These are phyloP conservation scores for Immersiella caudata DNA, from an alignment of 495 filamentous ascomycete genomes.

Conservation along the genomic window DNA sequence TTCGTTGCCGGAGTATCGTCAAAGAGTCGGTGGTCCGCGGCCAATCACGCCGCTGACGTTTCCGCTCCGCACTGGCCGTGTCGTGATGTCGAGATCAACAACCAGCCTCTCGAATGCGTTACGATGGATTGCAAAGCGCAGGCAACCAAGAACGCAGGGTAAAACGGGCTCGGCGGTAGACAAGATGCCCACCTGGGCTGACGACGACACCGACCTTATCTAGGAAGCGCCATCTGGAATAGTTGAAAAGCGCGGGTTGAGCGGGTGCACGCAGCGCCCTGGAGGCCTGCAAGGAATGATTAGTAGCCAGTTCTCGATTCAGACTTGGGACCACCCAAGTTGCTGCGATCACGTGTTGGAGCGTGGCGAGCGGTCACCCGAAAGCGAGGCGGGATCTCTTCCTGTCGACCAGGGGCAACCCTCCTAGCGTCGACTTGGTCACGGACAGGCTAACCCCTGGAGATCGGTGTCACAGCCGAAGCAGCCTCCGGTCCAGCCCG, in stretches of 20 bases:
- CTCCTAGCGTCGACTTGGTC: neutral
- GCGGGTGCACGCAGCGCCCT: too few species aligned
- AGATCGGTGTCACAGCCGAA: neutral
- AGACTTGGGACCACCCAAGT: too few species aligned
- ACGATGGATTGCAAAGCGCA: neutral
- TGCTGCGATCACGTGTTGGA: neutral
- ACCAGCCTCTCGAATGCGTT: neutral
- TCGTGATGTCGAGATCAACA: neutral
- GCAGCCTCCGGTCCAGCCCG: neutral
- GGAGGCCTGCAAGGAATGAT: too few species aligned
- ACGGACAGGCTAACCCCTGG: neutral
- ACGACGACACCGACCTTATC: neutral
- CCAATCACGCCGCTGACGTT: neutral
- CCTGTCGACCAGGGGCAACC: neutral
- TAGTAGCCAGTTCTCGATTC: too few species aligned
- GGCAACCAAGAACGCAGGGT: neutral
- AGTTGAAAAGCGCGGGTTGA: too few species aligned
- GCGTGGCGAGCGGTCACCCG: neutral
- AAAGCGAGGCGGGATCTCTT: neutral
- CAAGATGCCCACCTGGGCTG: neutral
- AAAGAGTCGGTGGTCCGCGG: neutral
- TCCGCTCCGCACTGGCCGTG: neutral
- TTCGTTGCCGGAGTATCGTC: neutral
- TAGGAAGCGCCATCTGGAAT: too few species aligned
- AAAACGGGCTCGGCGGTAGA: neutral